Conservation (phyloP, 345 rosid genomes). For the Hypericum androsaemum region DNA sequence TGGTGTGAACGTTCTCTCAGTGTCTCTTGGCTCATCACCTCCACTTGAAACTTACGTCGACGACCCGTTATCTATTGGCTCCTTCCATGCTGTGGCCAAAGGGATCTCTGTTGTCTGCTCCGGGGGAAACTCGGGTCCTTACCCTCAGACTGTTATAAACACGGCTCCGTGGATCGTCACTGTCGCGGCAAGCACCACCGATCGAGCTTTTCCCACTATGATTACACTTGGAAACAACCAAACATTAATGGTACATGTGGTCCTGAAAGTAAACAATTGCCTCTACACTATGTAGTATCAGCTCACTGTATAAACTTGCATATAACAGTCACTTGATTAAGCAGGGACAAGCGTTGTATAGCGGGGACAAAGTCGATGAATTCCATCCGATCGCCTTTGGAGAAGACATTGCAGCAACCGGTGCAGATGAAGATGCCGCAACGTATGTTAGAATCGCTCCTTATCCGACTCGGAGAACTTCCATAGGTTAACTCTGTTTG, state of each 20-base stretch:
- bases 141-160: slow-evolving; percentile 14
- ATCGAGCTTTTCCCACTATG: slow-evolving; percentile 12
- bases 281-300: no score
- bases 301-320: neutral
- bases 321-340: slow-evolving; percentile 11
- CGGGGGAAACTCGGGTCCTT: slow-evolving; percentile 13
- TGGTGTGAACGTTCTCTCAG: slow-evolving; percentile 14
- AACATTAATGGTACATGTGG: slow-evolving; percentile 30
- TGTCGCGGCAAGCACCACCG: slow-evolving; percentile 12
- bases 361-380: slow-evolving; percentile 20
- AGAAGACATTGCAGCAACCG: slow-evolving; percentile 28
- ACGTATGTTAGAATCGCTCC: slow-evolving; percentile 19
- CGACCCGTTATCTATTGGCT: slow-evolving; percentile 12
- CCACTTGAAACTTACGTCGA: slow-evolving; percentile 10
- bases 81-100: slow-evolving; percentile 11
- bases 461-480: slow-evolving; percentile 1
- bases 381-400: slow-evolving; percentile 41
- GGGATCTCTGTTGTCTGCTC: slow-evolving; percentile 17
- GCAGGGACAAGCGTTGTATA: slow-evolving; percentile 45
- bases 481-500: neutral
- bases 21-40: slow-evolving; percentile 13
- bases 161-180: slow-evolving; percentile 16
- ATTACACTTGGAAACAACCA: slow-evolving; percentile 17
- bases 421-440: slow-evolving; percentile 29
- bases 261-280: no score